phyloP scores from a whole-genome alignment of 768 basidiomycete species.

The Crucibulum laeve region DNA sequence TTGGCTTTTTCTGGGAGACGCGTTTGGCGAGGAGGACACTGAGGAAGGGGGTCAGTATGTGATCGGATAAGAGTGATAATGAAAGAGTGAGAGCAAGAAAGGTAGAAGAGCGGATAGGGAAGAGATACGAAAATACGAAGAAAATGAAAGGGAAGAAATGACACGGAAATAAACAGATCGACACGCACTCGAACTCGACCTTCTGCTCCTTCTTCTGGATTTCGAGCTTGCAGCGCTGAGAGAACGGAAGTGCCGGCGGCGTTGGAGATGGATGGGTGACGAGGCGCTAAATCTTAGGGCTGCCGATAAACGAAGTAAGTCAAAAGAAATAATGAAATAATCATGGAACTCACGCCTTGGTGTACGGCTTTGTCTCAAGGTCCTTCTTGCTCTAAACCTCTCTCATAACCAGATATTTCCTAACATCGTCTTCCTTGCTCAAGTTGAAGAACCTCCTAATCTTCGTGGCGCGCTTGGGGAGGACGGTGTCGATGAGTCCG shows the following conservation, averaged over 20 bases:
- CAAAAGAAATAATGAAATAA: not conserved
- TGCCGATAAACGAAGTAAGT: conserved; percentile 18
- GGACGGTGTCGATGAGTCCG: conserved; percentile 85
- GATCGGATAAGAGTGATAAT: too few relatives aligned
- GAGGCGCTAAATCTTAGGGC: conserved; percentile 95
- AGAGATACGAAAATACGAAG: too few relatives aligned
- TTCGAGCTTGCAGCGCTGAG: conserved; percentile 84
- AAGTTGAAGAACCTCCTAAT: conserved; percentile 98
- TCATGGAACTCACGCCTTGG: conserved; percentile 77
- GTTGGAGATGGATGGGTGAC: conserved; percentile 95
- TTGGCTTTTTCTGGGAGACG: conserved; percentile 90
- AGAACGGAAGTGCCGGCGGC: conserved; percentile 87
- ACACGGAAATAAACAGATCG: too few relatives aligned
- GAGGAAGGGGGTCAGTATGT: too few relatives aligned
- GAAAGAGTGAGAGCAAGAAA: not conserved
- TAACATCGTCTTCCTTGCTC: conserved; percentile 96
- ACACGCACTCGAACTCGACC: conserved; percentile 87
- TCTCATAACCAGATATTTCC: conserved; percentile 93
- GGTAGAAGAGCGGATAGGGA: not conserved
- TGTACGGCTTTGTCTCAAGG: conserved; percentile 86
- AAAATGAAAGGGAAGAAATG: too few relatives aligned
- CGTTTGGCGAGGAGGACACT: conserved; percentile 82
- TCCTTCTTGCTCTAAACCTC: conserved; percentile 91
- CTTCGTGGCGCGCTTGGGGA: conserved; percentile 96
- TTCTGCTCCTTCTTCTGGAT: conserved; percentile 96